These are phyloP conservation scores for Rhodotorula diobovata DNA, from an alignment of 768 basidiomycete genomes.

Conservation along the genomic window DNA sequence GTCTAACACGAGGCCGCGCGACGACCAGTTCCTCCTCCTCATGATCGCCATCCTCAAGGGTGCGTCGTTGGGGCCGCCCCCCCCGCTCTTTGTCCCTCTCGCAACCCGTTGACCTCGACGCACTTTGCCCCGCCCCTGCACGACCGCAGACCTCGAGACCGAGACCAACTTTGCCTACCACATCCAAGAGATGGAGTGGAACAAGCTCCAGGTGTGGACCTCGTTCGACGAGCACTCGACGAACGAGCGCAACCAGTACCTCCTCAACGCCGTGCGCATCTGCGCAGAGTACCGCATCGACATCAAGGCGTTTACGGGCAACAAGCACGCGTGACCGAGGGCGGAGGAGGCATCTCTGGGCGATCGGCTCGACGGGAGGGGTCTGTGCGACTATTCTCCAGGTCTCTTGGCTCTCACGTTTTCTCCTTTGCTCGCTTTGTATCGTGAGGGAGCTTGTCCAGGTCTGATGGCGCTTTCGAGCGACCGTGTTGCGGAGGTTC, in stretches of 20 bases:
- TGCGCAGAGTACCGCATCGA: constrained; percentile 15
- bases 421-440: too few relatives aligned
- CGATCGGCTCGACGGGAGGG: too few relatives aligned
- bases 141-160: constrained; percentile 22
- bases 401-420: too few relatives aligned
- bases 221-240: neutral
- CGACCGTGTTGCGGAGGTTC: too few relatives aligned
- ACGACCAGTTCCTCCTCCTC: constrained; percentile 29
- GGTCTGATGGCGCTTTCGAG: too few relatives aligned
- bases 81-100: neutral
- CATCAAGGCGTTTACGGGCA: constrained; percentile 21
- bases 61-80: neutral
- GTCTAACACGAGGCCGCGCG: neutral
- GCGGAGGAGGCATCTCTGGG: too few relatives aligned
- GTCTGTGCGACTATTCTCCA: too few relatives aligned
- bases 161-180: constrained; percentile 24
- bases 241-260: constrained; percentile 14
- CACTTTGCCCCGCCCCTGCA: too few relatives aligned
- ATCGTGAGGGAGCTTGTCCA: too few relatives aligned
- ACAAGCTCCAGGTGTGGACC: constrained; percentile 5
- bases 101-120: neutral
- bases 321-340: neutral
- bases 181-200: constrained; percentile 7
- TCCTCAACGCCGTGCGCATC: constrained; percentile 9
- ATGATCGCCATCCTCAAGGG: constrained; percentile 13